Evolutionary conservation across 306 rosid genomes (phyloP).

Genomic region (Cucurbita ficifolia): DNA sequence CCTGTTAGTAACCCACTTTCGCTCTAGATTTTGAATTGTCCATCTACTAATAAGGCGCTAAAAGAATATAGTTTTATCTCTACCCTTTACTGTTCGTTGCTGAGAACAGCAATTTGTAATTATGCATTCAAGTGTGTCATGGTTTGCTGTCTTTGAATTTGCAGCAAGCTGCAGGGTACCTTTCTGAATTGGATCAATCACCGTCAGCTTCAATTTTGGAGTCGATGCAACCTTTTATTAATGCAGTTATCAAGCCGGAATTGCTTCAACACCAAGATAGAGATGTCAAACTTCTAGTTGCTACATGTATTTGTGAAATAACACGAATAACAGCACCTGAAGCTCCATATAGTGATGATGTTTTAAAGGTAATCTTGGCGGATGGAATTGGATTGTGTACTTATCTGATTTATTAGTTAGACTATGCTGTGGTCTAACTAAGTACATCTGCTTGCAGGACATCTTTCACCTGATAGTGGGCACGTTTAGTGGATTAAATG

Average conservation of each 20-base stretch:
- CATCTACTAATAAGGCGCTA: not conserved
- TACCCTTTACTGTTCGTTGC: not conserved
- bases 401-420: slow-evolving; percentile 8
- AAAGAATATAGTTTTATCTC: not conserved
- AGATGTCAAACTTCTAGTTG: slow-evolving; percentile 93
- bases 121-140: not conserved
- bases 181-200: slow-evolving; percentile 85
- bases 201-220: slow-evolving; percentile 61
- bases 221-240: slow-evolving; percentile 70
- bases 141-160: slow-evolving; percentile 14
- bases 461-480: slow-evolving; percentile 74
- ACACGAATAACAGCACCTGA: slow-evolving; percentile 98
- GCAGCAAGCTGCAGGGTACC: slow-evolving; percentile 85
- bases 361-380: slow-evolving; percentile 51
- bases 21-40: not conserved
- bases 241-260: slow-evolving; percentile 73
- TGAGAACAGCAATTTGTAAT: not conserved
- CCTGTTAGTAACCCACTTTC: not conserved
- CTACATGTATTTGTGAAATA: slow-evolving; percentile 88
- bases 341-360: slow-evolving; percentile 84
- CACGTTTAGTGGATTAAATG: slow-evolving; percentile 80
- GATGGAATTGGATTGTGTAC: slow-evolving; percentile 5
- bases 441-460: slow-evolving; percentile 49
- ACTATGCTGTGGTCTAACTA: slow-evolving; percentile 15
- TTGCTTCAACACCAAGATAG: slow-evolving; percentile 86